phyloP scores from a whole-genome alignment of 129 eudicot genomes.

The Centrapalus pauciflorus region DNA sequence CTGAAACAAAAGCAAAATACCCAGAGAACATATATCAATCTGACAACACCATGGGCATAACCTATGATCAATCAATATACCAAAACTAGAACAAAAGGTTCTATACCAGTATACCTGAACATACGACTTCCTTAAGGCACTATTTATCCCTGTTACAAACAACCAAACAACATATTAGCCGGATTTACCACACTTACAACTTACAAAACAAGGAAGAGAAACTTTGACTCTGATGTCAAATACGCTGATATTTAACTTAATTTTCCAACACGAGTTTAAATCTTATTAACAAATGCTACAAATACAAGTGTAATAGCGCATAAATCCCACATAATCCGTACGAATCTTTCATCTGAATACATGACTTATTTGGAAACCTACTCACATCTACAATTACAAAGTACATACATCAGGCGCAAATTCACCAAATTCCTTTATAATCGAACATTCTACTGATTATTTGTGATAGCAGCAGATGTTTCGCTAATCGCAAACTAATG shows the following conservation, averaged over 20 bases:
- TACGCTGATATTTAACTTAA: neutral
- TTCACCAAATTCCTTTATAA: neutral
- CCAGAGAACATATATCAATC: constrained; percentile 22
- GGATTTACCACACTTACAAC: neutral
- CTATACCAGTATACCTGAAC: constrained; percentile 20
- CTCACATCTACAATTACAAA: neutral
- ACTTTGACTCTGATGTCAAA: neutral
- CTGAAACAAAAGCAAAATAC: constrained; percentile 22
- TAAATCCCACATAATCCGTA: neutral
- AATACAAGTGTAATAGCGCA: neutral
- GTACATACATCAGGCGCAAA: neutral
- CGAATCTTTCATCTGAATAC: neutral
- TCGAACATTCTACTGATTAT: constrained; percentile 1
- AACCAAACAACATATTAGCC: constrained; percentile 17
- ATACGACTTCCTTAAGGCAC: constrained; percentile 15
- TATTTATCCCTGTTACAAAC: constrained; percentile 31
- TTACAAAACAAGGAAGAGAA: neutral
- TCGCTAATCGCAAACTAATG: neutral
- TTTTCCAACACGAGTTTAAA: neutral
- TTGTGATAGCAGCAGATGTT: neutral
- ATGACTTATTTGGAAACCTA: neutral
- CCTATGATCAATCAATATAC: neutral
- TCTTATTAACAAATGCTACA: neutral
- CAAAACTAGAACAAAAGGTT: constrained; percentile 13
- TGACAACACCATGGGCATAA: neutral